These are phyloP conservation scores for Dendrostoma leiphaemia DNA, from an alignment of 2,329 filamentous ascomycete genomes.

Conservation along the genomic window DNA sequence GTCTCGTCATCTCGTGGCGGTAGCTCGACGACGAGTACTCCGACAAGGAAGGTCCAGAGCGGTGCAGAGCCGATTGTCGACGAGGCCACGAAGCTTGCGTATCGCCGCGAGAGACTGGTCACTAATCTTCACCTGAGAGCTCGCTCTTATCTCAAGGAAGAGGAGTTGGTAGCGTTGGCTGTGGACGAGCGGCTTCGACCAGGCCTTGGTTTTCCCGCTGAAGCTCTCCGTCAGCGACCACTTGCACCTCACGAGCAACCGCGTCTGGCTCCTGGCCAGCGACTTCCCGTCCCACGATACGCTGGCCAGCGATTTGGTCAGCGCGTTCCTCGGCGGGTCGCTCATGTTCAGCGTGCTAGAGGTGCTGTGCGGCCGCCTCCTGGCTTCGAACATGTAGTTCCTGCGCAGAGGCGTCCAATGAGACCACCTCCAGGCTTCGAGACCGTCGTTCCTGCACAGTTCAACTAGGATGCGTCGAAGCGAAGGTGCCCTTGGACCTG, in stretches of 20 bases:
- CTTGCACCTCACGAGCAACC: background rate
- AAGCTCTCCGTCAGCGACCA: background rate
- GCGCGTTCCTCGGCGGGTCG: too few relatives aligned
- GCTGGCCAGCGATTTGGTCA: too few relatives aligned
- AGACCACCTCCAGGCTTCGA: background rate
- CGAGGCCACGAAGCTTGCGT: slow-evolving; percentile 3
- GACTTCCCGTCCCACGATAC: too few relatives aligned
- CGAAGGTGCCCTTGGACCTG: too few relatives aligned
- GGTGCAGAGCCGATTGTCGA: slow-evolving; percentile 1
- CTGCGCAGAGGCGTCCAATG: background rate
- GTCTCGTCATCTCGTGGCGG: background rate
- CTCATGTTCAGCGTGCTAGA: background rate
- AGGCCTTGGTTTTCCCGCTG: background rate
- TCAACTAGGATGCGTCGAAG: too few relatives aligned
- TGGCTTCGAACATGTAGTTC: background rate
- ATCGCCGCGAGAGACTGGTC: background rate
- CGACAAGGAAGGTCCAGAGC: background rate
- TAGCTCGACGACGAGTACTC: background rate
- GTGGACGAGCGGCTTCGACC: background rate
- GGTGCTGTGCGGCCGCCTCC: background rate
- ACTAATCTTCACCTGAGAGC: slow-evolving; percentile 3
- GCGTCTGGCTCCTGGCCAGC: background rate
- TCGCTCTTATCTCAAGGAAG: background rate
- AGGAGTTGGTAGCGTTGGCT: background rate
- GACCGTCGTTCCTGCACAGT: background rate